Evolutionary conservation across 768 basidiomycete species (phyloP), one percentile per base, ranked within the genome.

Genomic region (Vishniacozyma victoriae): DNA sequence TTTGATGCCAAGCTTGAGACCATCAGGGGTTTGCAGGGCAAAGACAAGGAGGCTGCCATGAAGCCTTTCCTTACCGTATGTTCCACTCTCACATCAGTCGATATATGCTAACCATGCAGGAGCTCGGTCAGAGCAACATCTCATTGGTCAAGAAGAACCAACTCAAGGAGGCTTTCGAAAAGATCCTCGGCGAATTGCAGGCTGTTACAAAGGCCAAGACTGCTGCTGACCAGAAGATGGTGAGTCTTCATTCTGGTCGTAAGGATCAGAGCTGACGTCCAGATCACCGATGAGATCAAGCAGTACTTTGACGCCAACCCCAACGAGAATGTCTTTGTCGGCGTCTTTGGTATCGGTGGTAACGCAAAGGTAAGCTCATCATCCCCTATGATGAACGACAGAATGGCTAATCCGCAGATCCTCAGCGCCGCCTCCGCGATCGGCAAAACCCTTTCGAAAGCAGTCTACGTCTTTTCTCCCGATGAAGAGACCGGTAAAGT

Each of bases 61-160:
- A 97, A 95, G 75, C 76, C 82, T 12, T 82, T 85, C 58, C 48
- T 66, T 13, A 62, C 54, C 16, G 67, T 71, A 19, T 12, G 26
- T 33, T 33, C n/a, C 9, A 9, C 9, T 33, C n/a, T 9, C 9
- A 33, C 9, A 9, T 33, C n/a, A n/a, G 9, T 33, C 29, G 13
- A 24, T 24, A 16, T n/a, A 39, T n/a, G 35, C 47, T 41, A 23
- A 41, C 26, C 11, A 27, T 35, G 19, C 60, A 96, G 92, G 88
- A 90, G 73, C 81, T 97, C 29, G 83, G 82, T 37, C 86, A 89
- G 70, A 79, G 86, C 7, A 86, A 90, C 63, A 91, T 97, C 33
- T 92, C 92, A 0, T 78, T 92, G 27, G 73, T 93, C 46, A 77
- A 78, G 53, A 96, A 95, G 72, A 80, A 82, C 1, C 78, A 83